Evolutionary conservation across 2,329 filamentous ascomycete species (phyloP), one percentile per base, ranked within the genome.

Genomic region (Arthrobotrys entomopaga): DNA sequence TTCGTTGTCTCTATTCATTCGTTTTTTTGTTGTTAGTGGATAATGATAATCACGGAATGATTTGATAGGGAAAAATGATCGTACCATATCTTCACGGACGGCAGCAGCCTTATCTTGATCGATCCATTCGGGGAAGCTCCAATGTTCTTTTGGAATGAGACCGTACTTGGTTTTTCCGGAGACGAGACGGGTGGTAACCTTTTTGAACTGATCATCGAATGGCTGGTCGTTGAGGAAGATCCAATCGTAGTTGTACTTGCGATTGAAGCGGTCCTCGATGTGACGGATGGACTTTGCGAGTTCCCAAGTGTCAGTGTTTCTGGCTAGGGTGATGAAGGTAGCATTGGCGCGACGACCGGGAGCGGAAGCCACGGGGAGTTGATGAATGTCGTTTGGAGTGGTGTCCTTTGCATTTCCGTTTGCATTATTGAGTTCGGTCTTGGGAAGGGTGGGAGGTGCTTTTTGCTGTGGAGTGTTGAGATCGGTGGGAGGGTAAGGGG

Each of bases 211-310:
- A 2, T 91, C 91, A 80, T 97, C 91, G 80, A 99, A 99, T 0
- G 93, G 91, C 81, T 93, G 88, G 81, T 99, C 95, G 83, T 99
- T 99, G 76, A 99, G 85, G 84, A 99, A 99, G 61, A 99, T 94
- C 96, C 96, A 99, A 81, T 98, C 94, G 83, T 99, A 99, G 84
- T 96, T 90, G 85, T 91, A 98, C 79, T 94, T 91, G 80, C 89
- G 88, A 84, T 99, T 99, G 88, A 99, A 99, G 80, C 95, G 91
- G 82, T 99, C 95, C 83, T 99, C 95, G 66, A 99, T 89, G 80
- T 97, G 92, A 66, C 95, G 92, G 80, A 99, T 99, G 11, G 93
- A 97, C 80, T 92, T 89, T 76, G 93, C 91, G 80, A 99, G 97
- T 58, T 99, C 95, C 95, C 95, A 99, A 26, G 98, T 84, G 80